These are phyloP conservation scores for Calophaca sinica DNA, from an alignment of 306 rosid genomes.

Conservation along the genomic window DNA sequence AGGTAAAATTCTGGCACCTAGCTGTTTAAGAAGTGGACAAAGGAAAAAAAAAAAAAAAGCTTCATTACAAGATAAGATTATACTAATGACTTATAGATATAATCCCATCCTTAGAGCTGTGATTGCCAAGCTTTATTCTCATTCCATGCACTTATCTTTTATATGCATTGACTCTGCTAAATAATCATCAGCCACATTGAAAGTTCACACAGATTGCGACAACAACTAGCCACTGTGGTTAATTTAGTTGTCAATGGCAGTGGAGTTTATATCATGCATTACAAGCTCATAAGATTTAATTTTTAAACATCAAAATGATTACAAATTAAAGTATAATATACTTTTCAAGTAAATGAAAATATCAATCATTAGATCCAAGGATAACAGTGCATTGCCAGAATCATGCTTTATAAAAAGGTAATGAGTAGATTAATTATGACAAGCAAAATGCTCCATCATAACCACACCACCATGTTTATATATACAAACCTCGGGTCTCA, in stretches of 20 bases:
- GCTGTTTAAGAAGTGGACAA: constrained; percentile 23
- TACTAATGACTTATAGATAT: not conserved
- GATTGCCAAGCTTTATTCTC: constrained; percentile 10
- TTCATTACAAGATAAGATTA: not conserved
- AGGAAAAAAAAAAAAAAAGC: not conserved
- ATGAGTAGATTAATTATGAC: not conserved
- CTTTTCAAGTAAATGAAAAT: not conserved
- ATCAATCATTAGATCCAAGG: constrained; percentile 1
- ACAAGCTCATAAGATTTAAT: constrained; percentile 21
- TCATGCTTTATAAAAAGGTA: not conserved
- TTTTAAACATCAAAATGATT: not conserved
- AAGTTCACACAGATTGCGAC: too few species aligned
- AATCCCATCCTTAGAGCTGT: too few species aligned
- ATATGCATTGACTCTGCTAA: not conserved
- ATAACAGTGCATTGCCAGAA: constrained; percentile 3
- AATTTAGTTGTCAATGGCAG: not conserved
- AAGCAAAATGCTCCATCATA: constrained; percentile 21
- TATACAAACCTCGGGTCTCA: constrained; percentile 12
- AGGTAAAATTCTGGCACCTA: not conserved
- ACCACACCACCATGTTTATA: not conserved
- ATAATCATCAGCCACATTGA: too few species aligned
- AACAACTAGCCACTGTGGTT: not conserved
- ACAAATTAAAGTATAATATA: not conserved
- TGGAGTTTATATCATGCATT: constrained; percentile 3
- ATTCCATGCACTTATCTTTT: not conserved